A percentile compares a stretch with the other conserved stretches of the same genome.
These are phyloP conservation scores for Rhexocercosporidium sp. DNA, from an alignment of 2,329 filamentous ascomycete genomes.

Conservation along the genomic window DNA sequence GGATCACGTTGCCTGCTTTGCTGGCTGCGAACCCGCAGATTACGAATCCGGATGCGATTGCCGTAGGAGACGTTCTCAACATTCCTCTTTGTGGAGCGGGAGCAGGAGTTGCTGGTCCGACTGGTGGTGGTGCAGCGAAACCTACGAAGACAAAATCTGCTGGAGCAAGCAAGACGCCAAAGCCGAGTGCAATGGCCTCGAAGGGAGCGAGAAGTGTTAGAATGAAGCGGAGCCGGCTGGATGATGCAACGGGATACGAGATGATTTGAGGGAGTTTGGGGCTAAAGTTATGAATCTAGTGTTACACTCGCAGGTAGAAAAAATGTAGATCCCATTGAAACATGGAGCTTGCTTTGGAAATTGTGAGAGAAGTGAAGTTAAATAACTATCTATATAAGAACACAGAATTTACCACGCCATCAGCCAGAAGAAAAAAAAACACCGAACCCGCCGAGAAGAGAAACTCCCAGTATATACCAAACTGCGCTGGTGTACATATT, in stretches of 20 bases:
- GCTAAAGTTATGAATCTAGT: no score
- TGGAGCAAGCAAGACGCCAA: neutral
- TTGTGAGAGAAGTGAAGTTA: neutral
- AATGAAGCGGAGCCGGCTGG: no score
- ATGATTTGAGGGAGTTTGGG: no score
- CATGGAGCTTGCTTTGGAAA: no score
- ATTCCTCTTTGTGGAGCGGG: conserved; percentile 22
- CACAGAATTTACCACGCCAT: neutral
- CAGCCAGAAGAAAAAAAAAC: neutral
- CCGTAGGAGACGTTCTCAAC: conserved; percentile 23
- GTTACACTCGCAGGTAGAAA: no score
- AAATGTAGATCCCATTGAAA: no score
- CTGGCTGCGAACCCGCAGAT: conserved; percentile 25
- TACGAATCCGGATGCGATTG: conserved; percentile 18
- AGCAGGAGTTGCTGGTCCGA: neutral
- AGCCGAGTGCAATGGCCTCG: neutral
- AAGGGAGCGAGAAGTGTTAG: no score
- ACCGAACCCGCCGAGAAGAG: neutral
- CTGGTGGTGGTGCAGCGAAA: neutral
- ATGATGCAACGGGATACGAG: no score
- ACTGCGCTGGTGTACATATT: neutral
- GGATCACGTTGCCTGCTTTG: conserved; percentile 22
- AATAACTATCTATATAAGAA: neutral
- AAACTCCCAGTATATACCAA: neutral
- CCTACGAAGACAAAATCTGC: neutral